A percentile compares a stretch with the other conserved stretches of the same genome.
Evolutionary conservation across 2,329 filamentous ascomycete species (phyloP).

Genomic region (Pseudonectria buxi): DNA sequence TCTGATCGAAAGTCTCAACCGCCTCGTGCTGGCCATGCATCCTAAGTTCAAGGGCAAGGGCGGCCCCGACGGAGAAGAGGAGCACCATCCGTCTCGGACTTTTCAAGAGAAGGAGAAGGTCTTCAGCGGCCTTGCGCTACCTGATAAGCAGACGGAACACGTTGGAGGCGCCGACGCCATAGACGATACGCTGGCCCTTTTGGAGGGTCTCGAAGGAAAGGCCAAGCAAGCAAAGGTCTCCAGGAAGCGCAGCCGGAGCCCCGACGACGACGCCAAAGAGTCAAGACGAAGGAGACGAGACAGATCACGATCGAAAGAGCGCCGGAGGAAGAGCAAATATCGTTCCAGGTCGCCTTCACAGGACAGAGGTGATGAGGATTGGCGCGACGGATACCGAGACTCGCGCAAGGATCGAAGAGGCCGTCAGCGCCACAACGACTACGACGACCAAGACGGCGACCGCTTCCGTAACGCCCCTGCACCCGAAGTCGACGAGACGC

Average conservation of each 20-base stretch:
- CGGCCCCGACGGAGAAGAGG: slow-evolving; percentile 31
- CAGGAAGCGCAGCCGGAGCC: slow-evolving; percentile 55
- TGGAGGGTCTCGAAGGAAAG: slow-evolving; percentile 79
- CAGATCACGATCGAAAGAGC: slow-evolving; percentile 36
- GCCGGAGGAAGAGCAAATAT: slow-evolving; percentile 28
- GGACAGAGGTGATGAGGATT: slow-evolving; percentile 40
- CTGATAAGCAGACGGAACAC: slow-evolving; percentile 57
- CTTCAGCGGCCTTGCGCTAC: slow-evolving; percentile 85
- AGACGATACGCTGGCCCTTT: slow-evolving; percentile 84
- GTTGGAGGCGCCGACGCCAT: slow-evolving; percentile 55
- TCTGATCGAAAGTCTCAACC: slow-evolving; percentile 85
- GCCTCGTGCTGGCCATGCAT: slow-evolving; percentile 81
- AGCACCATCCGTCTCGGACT: slow-evolving; percentile 34
- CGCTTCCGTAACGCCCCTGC: slow-evolving; percentile 59
- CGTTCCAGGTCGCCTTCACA: slow-evolving; percentile 33
- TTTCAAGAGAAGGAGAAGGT: slow-evolving; percentile 71
- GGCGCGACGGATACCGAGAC: slow-evolving; percentile 28
- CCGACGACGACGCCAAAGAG: slow-evolving; percentile 40
- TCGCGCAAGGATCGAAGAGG: slow-evolving; percentile 28
- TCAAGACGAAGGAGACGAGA: slow-evolving; percentile 35
- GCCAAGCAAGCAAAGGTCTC: slow-evolving; percentile 41
- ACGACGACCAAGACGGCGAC: slow-evolving; percentile 44
- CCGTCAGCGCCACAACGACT: slow-evolving; percentile 34
- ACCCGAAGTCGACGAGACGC: slow-evolving; percentile 72
- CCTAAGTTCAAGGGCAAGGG: slow-evolving; percentile 69